Base-by-base conservation (phyloP, 176 grass and related monocot species). In the Pontederia crassipes region DNA sequence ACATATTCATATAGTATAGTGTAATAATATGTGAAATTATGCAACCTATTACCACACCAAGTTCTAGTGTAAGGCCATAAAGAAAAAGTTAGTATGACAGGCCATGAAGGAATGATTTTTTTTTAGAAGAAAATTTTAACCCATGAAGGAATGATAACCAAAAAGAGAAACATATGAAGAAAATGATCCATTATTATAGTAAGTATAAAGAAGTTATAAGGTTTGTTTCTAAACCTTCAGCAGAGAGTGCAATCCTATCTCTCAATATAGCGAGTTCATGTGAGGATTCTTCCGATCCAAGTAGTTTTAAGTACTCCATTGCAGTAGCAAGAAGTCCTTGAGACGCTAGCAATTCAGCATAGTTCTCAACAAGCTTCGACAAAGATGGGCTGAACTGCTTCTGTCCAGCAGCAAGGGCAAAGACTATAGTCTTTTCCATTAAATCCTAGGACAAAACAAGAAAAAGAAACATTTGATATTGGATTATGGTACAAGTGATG, bases 391-490 rank as follows among this genome's bases (percentile, higher is more conserved):
- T 92, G 65, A 98, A 92, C 53, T 74, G 84, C 58, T 92, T 98
- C 76, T 92, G 84, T 32, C 88, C 93, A 46, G 88, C 92, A 24
- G 82, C 93, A 76, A 98, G 79, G 46, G 88, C 79, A 3, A 98
- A 80, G 62, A 86, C 82, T 48, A 98, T 92, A n/a, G 87, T 98
- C 85, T 98, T 98, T 66, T 98, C 93, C 93, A 98, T 98, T 75
- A 98, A 89, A 88, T 98, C 93, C 93, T 92, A 79, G 73, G 71
- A 47, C 0, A 48, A 66, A 12, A 24, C 10, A 75, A 75, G 11
- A 55, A 27, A 68, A 72, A 40, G 6, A 40, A 40, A 40, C 2
- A 40, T 40, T 40, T 7, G 32, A 40, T 40, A 40, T 40, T 40
- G 32, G 32, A 7, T 1, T 40, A 3, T 40, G 2, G 2, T 9